These are phyloP conservation scores for Nidula microcarpa DNA, from an alignment of 768 basidiomycete genomes.

Conservation along the genomic window DNA sequence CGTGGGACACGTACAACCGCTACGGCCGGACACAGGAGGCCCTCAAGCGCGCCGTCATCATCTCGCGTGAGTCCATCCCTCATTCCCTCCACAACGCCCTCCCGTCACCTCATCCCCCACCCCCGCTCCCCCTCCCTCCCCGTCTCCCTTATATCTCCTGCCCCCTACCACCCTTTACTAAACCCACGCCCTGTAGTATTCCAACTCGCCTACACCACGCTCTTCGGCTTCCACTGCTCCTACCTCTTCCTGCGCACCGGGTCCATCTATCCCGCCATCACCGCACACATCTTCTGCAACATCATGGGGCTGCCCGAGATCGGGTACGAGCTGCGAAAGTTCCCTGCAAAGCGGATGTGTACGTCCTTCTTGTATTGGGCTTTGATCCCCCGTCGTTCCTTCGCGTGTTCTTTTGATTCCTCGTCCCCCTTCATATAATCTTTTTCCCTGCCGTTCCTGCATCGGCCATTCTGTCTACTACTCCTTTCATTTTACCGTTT, in stretches of 20 bases:
- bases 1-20: conserved; percentile 78
- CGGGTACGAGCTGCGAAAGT: conserved; percentile 47
- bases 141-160: no score
- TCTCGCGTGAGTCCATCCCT: conserved; percentile 41
- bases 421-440: no score
- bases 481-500: background rate
- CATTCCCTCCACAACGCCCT: background rate
- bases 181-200: conserved; percentile 50
- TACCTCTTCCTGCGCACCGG: conserved; percentile 86
- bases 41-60: conserved; percentile 54
- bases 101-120: background rate
- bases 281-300: conserved; percentile 91
- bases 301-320: conserved; percentile 87
- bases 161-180: background rate
- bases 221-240: conserved; percentile 87
- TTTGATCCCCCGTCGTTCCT: background rate
- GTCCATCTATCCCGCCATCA: conserved; percentile 73
- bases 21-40: conserved; percentile 69
- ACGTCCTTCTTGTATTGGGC: conserved; percentile 16
- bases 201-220: conserved; percentile 86
- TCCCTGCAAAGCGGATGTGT: conserved; percentile 51
- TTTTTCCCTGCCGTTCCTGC: no score
- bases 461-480: background rate
- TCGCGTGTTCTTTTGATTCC: background rate
- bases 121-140: background rate